Percentiles rank a stretch among this genome's conserved stretches.
Evolutionary conservation across 2,329 filamentous ascomycete genomes (phyloP).

Genomic region (Alternaria gansuensis): DNA sequence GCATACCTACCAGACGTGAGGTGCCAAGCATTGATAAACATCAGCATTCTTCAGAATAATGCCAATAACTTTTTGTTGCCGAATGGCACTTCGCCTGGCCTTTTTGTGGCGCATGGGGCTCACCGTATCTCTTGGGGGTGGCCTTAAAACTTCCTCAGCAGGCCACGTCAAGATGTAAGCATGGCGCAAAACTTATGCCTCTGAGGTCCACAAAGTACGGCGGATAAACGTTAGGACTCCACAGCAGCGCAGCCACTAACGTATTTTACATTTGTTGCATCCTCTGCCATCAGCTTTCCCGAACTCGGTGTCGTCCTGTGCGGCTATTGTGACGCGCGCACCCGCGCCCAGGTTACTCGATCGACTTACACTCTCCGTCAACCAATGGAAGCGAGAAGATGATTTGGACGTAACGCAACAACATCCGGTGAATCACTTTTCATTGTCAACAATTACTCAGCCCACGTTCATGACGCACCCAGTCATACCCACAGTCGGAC

Average conservation of each 20-base stretch:
- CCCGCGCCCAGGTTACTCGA: background rate
- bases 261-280: background rate
- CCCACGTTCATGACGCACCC: background rate
- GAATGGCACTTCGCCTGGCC: background rate
- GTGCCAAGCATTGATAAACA: background rate
- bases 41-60: background rate
- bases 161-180: conserved; percentile 1
- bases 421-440: background rate
- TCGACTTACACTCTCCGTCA: background rate
- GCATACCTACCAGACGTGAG: background rate
- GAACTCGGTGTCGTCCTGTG: background rate
- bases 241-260: background rate
- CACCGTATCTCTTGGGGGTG: background rate
- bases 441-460: conserved; percentile 1
- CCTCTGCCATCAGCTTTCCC: background rate
- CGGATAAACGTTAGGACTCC: background rate
- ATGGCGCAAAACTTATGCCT: conserved; percentile 2
- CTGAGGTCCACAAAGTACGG: background rate
- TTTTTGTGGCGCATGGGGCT: background rate
- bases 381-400: background rate
- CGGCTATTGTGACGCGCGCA: background rate
- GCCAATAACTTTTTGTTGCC: background rate
- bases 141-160: conserved; percentile 5
- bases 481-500: background rate
- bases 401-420: background rate